These are phyloP conservation scores for Saccharomycopsis guyanensis DNA, from an alignment of 805 yeast species.

Conservation along the genomic window DNA sequence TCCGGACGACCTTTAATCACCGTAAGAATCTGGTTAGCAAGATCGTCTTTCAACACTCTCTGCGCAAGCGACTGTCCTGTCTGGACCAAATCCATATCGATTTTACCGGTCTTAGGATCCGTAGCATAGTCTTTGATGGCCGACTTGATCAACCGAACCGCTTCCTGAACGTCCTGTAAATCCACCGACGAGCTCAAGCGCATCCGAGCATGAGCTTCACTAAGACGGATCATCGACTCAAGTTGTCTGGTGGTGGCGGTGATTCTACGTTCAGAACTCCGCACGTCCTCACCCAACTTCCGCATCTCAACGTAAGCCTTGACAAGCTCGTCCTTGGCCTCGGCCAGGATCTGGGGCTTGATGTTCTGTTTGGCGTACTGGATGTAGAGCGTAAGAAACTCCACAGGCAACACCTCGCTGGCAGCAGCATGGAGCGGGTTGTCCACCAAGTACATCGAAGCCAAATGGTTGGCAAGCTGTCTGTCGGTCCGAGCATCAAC, in stretches of 20 bases:
- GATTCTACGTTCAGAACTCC: constrained; percentile 80
- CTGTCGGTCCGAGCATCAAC: constrained; percentile 84
- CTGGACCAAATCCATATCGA: constrained; percentile 95
- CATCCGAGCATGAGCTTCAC: constrained; percentile 98
- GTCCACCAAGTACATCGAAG: constrained; percentile 88
- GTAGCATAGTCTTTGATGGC: constrained; percentile 98
- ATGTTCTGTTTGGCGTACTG: constrained; percentile 87
- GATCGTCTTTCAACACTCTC: constrained; percentile 66
- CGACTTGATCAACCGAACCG: constrained; percentile 83
- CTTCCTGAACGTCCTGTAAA: constrained; percentile 79
- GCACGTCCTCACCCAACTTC: constrained; percentile 83
- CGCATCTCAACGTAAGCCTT: constrained; percentile 89
- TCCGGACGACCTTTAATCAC: constrained; percentile 44
- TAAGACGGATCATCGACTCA: constrained; percentile 87
- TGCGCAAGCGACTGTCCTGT: constrained; percentile 91
- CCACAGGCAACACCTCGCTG: constrained; percentile 73
- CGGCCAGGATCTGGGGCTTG: constrained; percentile 72
- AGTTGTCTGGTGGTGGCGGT: constrained; percentile 98
- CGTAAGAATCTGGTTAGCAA: constrained; percentile 51
- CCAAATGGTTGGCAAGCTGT: constrained; percentile 81
- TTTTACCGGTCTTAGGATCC: constrained; percentile 93
- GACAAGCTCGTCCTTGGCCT: constrained; percentile 80
- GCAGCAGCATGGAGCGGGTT: constrained; percentile 62
- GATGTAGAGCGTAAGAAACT: constrained; percentile 79
- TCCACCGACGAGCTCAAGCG: constrained; percentile 67